Percentiles rank a stretch among this genome's conserved stretches.
Conservation (phyloP, 2,329 filamentous ascomycete genomes). For the Aspergillus sp. region DNA sequence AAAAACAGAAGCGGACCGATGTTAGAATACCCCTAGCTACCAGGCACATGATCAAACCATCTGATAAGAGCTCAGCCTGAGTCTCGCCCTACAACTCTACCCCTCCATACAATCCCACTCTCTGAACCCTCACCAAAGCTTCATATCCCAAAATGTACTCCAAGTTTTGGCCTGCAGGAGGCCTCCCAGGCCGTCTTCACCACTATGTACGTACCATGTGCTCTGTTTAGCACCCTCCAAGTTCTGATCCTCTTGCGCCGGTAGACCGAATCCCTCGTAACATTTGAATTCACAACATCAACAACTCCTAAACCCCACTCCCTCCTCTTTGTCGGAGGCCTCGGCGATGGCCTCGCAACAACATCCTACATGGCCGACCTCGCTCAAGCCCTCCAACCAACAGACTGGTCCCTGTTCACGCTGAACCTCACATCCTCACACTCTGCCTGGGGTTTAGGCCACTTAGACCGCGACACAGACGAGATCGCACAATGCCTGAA, state of each 20-base stretch:
- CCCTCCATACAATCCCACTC: not conserved
- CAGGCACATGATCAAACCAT: constrained; percentile 2
- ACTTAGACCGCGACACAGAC: constrained; percentile 53
- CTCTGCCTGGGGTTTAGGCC: constrained; percentile 54
- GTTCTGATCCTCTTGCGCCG: not conserved
- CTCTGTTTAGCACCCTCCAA: not conserved
- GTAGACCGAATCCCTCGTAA: constrained; percentile 36
- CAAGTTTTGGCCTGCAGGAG: constrained; percentile 38
- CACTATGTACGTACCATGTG: constrained; percentile 31
- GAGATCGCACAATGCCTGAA: constrained; percentile 54
- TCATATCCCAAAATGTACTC: constrained; percentile 28
- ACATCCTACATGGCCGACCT: constrained; percentile 55
- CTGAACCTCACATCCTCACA: constrained; percentile 54
- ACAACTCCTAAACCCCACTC: constrained; percentile 43
- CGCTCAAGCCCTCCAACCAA: constrained; percentile 46
- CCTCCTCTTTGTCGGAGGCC: constrained; percentile 59
- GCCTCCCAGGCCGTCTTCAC: constrained; percentile 37
- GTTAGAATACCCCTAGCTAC: not conserved
- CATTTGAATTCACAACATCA: constrained; percentile 41
- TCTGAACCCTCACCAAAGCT: not conserved
- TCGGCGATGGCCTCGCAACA: constrained; percentile 57
- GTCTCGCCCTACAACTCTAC: not conserved
- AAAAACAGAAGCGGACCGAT: not conserved
- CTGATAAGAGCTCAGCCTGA: not conserved
- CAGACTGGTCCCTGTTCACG: constrained; percentile 56